These are phyloP conservation scores for Scheffersomyces amazonensis DNA, from an alignment of 805 yeast genomes.

Conservation along the genomic window DNA sequence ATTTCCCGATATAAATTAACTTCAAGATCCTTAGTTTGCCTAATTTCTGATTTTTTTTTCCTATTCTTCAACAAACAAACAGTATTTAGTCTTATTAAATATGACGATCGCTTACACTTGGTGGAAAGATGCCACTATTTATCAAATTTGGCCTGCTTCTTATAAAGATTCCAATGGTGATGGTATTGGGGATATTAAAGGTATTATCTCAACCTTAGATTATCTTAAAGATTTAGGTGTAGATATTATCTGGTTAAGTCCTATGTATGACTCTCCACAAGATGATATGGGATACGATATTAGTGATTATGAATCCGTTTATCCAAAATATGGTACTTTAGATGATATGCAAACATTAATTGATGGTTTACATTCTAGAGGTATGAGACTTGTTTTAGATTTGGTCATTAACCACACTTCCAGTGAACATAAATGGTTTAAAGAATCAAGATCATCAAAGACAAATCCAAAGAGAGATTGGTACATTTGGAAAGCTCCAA, in stretches of 20 bases:
- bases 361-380: slow-evolving; percentile 45
- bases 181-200: slow-evolving; percentile 57
- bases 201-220: slow-evolving; percentile 50
- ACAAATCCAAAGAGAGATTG: slow-evolving; percentile 58
- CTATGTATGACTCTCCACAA: slow-evolving; percentile 57
- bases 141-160: slow-evolving; percentile 63
- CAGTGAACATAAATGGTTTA: slow-evolving; percentile 55
- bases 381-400: slow-evolving; percentile 51
- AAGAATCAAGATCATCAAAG: slow-evolving; percentile 50
- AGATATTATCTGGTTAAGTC: slow-evolving; percentile 56
- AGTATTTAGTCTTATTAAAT: not conserved
- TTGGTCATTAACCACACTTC: slow-evolving; percentile 61
- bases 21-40: too few species aligned
- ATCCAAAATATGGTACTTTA: slow-evolving; percentile 53
- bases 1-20: too few species aligned
- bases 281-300: slow-evolving; percentile 66
- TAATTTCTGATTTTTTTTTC: too few species aligned
- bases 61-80: not conserved
- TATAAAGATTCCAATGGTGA: slow-evolving; percentile 58
- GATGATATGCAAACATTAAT: slow-evolving; percentile 51
- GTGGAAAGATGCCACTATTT: slow-evolving; percentile 60
- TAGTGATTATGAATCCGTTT: slow-evolving; percentile 49
- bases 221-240: slow-evolving; percentile 49
- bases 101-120: slow-evolving; percentile 20
- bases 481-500: slow-evolving; percentile 56